Conservation (phyloP, 768 basidiomycete species). For the Suillus variegatus region DNA sequence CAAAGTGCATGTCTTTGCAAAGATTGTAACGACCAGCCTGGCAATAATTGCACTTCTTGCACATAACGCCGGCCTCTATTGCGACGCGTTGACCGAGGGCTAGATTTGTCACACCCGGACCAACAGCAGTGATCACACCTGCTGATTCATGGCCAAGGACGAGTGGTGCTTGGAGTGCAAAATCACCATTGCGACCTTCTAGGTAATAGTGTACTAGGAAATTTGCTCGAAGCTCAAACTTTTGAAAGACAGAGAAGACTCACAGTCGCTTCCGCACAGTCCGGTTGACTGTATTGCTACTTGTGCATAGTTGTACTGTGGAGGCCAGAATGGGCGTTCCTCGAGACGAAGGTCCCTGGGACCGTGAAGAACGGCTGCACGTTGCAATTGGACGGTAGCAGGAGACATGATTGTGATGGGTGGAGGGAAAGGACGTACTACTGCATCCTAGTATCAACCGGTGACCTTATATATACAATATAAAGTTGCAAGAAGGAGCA, state of each 20-base stretch:
- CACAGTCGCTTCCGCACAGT: constrained; percentile 86
- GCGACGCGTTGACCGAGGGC: constrained; percentile 85
- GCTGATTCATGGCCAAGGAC: constrained; percentile 94
- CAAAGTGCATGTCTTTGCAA: constrained; percentile 88
- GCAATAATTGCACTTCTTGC: constrained; percentile 73
- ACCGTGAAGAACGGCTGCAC: constrained; percentile 82
- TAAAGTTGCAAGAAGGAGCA: constrained; percentile 31
- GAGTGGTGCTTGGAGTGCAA: constrained; percentile 81
- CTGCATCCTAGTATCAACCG: constrained; percentile 20
- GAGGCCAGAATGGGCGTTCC: constrained; percentile 70
- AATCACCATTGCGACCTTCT: constrained; percentile 91
- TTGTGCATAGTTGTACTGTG: constrained; percentile 73
- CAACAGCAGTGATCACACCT: constrained; percentile 85
- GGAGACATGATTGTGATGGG: constrained; percentile 40
- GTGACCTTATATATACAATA: constrained; percentile 25
- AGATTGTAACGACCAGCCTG: constrained; percentile 85
- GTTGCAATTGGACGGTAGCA: constrained; percentile 53
- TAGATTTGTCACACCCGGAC: constrained; percentile 64
- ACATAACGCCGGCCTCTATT: constrained; percentile 91
- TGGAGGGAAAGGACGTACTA: constrained; percentile 20
- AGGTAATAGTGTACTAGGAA: constrained; percentile 84
- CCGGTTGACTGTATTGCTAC: constrained; percentile 83
- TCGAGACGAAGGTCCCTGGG: constrained; percentile 82
- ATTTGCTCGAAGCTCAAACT: neutral
- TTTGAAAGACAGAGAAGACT: constrained; percentile 28